Percentiles rank a stretch among this genome's conserved stretches.
These are phyloP conservation scores for Ganoderma meredithae DNA, from an alignment of 1,284 basidiomycete genomes.

Conservation along the genomic window DNA sequence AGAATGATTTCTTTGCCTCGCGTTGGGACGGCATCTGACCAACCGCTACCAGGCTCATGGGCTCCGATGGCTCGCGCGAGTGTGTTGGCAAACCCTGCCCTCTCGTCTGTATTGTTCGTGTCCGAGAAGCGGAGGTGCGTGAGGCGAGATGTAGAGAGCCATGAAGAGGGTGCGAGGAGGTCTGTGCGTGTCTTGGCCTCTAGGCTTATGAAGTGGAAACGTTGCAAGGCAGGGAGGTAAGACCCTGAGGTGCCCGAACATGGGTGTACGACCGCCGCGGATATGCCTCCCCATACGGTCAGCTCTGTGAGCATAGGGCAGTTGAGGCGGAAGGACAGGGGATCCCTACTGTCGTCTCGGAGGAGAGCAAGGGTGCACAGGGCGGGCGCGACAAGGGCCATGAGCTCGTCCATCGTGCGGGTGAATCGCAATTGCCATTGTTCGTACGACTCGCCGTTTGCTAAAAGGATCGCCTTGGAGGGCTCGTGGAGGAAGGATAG, in stretches of 20 bases:
- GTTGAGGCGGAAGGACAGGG: not conserved
- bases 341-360: not conserved
- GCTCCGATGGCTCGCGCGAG: conserved; percentile 13
- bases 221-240: conserved; percentile 12
- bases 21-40: not conserved
- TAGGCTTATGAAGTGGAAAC: conserved; percentile 12
- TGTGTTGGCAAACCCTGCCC: not conserved
- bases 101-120: not conserved
- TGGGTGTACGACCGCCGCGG: not conserved
- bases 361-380: not conserved
- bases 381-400: not conserved
- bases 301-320: conserved; percentile 21
- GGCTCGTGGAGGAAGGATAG: conserved; percentile 8
- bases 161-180: not conserved
- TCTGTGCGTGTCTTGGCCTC: not conserved
- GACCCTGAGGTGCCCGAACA: not conserved
- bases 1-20: not conserved
- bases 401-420: not conserved
- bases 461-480: not conserved
- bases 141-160: not conserved
- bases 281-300: not conserved
- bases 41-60: not conserved
- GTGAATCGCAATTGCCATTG: not conserved
- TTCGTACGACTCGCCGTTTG: not conserved
- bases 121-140: conserved; percentile 20